Percentiles rank a stretch among this genome's conserved stretches.
phyloP scores from a whole-genome alignment of 176 grass and related monocot genomes.

The Tuctoria greenei region DNA sequence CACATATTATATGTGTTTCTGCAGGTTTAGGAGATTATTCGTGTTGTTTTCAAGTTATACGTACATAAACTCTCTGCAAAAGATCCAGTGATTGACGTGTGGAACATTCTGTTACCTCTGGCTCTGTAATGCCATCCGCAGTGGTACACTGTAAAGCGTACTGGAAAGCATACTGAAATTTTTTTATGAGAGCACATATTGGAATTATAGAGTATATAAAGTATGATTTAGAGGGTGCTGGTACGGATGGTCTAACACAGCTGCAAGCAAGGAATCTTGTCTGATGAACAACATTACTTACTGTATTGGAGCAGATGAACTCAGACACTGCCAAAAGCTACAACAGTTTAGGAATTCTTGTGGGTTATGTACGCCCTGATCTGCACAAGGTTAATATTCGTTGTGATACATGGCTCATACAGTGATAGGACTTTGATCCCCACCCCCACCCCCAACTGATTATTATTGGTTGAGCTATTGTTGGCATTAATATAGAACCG shows the following conservation, averaged over 20 bases:
- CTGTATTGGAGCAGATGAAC: not conserved
- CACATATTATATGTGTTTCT: no score
- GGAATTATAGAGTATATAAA: no score
- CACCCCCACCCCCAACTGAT: not conserved
- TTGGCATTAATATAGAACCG: not conserved
- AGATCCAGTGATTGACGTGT: not conserved
- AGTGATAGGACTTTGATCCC: not conserved
- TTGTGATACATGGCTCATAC: no score
- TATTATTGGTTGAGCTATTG: not conserved
- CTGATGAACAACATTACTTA: not conserved
- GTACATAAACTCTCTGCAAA: constrained; percentile 44
- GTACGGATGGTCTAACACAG: no score
- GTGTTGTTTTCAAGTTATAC: constrained; percentile 52
- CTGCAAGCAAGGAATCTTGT: not conserved
- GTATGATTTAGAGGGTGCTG: no score
- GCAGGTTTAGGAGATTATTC: constrained; percentile 71
- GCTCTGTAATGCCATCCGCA: no score
- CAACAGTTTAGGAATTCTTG: not conserved
- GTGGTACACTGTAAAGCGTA: no score
- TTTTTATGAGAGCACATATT: no score
- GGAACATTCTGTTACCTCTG: not conserved
- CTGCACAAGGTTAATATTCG: no score
- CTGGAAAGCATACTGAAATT: no score
- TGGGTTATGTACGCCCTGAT: no score
- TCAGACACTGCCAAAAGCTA: not conserved